Percentiles rank a stretch among this genome's conserved stretches.
Conservation (phyloP, 2,329 filamentous ascomycete species). For the Neofusicoccum kwambonambiense region DNA sequence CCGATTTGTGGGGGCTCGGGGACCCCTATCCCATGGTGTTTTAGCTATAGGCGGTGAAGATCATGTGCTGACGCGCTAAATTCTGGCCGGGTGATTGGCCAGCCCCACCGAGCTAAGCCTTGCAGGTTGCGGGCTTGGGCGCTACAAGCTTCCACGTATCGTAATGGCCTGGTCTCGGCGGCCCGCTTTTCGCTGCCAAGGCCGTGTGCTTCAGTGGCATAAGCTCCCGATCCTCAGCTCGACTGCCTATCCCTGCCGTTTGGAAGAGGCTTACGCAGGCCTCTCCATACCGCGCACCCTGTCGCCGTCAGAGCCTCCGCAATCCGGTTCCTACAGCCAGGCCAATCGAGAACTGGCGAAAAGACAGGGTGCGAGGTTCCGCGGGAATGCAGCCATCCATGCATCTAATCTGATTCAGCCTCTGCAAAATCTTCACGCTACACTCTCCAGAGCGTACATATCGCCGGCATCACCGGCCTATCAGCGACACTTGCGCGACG, state of each 20-base stretch:
- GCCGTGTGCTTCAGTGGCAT: no score
- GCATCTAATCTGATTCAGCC: not conserved
- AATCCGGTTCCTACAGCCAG: not conserved
- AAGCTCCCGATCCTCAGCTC: no score
- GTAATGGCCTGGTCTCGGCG: not conserved
- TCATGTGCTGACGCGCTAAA: not conserved
- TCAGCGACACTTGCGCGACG: not conserved
- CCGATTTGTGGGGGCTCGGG: no score
- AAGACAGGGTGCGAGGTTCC: not conserved
- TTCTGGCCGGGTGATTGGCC: not conserved
- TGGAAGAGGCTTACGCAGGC: not conserved
- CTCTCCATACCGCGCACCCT: not conserved
- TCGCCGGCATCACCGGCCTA: not conserved
- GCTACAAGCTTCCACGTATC: not conserved
- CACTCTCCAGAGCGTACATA: not conserved
- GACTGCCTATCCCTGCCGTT: not conserved
- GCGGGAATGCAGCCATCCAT: no score
- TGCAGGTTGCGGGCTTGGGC: not conserved
- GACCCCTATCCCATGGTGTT: not conserved
- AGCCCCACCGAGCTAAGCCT: not conserved
- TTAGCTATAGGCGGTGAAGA: not conserved
- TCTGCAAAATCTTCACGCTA: not conserved
- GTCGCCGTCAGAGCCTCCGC: not conserved
- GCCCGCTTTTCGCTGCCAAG: not conserved
- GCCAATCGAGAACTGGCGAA: not conserved